Evolutionary conservation across 371 early-diverging fungal species (phyloP).

Genomic region (Mortierella sp.): DNA sequence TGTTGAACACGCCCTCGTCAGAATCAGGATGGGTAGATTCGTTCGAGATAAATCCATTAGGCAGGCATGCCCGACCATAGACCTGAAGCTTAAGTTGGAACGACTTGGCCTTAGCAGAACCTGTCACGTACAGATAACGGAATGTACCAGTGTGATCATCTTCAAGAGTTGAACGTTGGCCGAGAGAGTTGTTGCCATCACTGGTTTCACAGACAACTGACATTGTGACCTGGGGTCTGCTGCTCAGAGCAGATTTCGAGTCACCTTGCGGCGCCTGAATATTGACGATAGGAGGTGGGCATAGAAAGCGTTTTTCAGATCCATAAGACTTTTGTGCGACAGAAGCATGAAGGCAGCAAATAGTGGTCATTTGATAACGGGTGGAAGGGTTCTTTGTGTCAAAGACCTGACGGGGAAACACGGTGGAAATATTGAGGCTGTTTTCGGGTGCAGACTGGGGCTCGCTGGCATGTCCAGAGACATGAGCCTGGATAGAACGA

Average conservation of each 20-base stretch:
- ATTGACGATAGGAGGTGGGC: slow-evolving; percentile 83
- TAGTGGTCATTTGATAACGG: slow-evolving; percentile 61
- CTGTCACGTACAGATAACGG: slow-evolving; percentile 80
- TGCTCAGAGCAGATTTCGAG: slow-evolving; percentile 43
- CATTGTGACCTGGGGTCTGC: slow-evolving; percentile 73
- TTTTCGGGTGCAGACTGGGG: slow-evolving; percentile 16
- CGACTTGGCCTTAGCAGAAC: slow-evolving; percentile 82
- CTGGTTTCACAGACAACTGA: slow-evolving; percentile 70
- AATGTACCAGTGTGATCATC: slow-evolving; percentile 70
- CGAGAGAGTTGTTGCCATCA: slow-evolving; percentile 57
- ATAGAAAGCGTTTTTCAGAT: slow-evolving; percentile 87
- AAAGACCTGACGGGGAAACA: slow-evolving; percentile 37
- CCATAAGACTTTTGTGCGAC: slow-evolving; percentile 92
- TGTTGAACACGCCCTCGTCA: slow-evolving; percentile 27
- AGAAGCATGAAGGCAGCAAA: slow-evolving; percentile 74
- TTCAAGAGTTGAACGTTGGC: slow-evolving; percentile 67
- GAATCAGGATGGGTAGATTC: slow-evolving; percentile 8
- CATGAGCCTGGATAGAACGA: slow-evolving; percentile 53
- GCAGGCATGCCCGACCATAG: slow-evolving; percentile 51
- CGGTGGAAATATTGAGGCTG: not conserved
- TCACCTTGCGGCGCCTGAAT: slow-evolving; percentile 49
- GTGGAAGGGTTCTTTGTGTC: slow-evolving; percentile 48
- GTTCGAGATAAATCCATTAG: slow-evolving; percentile 39
- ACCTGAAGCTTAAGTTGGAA: slow-evolving; percentile 77
- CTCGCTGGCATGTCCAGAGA: slow-evolving; percentile 38